Evolutionary conservation across 352 stramenopile species (phyloP), one percentile per base, ranked within the genome.

Genomic region (Aphanomyces invadans): DNA sequence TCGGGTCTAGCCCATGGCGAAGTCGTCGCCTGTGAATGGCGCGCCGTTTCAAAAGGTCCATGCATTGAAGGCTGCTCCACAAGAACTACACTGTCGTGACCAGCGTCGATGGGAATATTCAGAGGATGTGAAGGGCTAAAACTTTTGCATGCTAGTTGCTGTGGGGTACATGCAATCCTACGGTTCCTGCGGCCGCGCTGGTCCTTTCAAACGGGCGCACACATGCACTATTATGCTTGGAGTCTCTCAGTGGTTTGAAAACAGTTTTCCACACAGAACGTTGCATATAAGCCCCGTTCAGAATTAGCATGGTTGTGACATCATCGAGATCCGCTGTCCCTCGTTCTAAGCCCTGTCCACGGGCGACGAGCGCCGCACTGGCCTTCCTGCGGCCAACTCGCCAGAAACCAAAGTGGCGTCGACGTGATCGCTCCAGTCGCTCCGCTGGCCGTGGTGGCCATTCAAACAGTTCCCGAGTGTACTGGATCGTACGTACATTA

Each of bases 261-360:
- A 64, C 23, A 28, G 49, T 49, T 44, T 64, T 64, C 55, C 36
- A 52, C 55, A 64, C 55, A 31, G 55, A 51, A 45, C 21, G 33
- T 25, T 23, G 36, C 25, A 11, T 28, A 31, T 25, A 64, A 51
- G 36, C 36, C 23, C 17, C 38, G 29, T 64, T 64, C 55, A 46
- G 55, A 64, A 64, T 64, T 64, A 64, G 55, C 55, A 64, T 64
- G 55, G 55, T 64, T 52, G 55, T 36, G 17, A 64, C 55, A 64
- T 64, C 55, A 64, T 51, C 15, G 55, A 64, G 55, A 64, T 28
- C n/a, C 54, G 17, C 12, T 42, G 11, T 48, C 31, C 5, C n/a
- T n/a, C n/a, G n/a, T n/a, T 31, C 46, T 25, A 31, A 10, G n/a
- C n/a, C 46, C 21, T 23, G 10, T 25, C 26, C 46, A 15, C 17